Evolutionary conservation across 805 yeast species (phyloP), one percentile per base, ranked within the genome.

Genomic region (Lipomyces yamanashiensis): DNA sequence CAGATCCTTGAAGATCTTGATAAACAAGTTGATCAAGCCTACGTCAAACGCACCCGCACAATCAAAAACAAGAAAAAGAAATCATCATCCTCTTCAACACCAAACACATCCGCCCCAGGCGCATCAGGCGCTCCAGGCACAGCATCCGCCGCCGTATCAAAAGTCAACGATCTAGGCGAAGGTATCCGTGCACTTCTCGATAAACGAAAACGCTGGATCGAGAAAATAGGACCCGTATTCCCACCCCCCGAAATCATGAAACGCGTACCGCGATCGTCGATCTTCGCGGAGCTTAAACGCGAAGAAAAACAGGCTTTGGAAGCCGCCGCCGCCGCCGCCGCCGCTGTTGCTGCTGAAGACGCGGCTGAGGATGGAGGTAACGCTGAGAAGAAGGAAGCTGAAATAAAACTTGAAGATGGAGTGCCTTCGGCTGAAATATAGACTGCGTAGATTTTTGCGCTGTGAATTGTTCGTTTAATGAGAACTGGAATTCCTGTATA

Each of bases 21-120:
- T 75, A 95, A 93, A 74, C 99, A 95, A 76, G 92, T 95, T 43
- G 99, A 95, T 74, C 98, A 90, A 75, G 92, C 96, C 21, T 95
- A 92, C 74, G 78, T 89, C 67, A 89, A 92, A 75, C 81, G 98
- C 64, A 82, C 89, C 61, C 85, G 92, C 70, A 90, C 86, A 7
- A 87, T 91, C 61, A 88, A 83, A 71, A 85, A 84, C 73, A 80
- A 84, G 69, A 85, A 85, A 77, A 87, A 86, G 77, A 53, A 53
- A 41, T 40, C 48, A 2, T 21, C 48, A 12, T 40, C 56, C 2
- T 15, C 50, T 1, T 45, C 50, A 1, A 21, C 50, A 17, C 50
- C 56, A 23, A 21, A 23, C 44, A 23, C 56, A n/a, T 47, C 78
- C 76, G 58, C 21, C 50, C 7, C 54, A 54, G 36, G 48, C 58